phyloP scores from a whole-genome alignment of 2,329 filamentous ascomycete genomes.

The Pyrenochaeta sp. region DNA sequence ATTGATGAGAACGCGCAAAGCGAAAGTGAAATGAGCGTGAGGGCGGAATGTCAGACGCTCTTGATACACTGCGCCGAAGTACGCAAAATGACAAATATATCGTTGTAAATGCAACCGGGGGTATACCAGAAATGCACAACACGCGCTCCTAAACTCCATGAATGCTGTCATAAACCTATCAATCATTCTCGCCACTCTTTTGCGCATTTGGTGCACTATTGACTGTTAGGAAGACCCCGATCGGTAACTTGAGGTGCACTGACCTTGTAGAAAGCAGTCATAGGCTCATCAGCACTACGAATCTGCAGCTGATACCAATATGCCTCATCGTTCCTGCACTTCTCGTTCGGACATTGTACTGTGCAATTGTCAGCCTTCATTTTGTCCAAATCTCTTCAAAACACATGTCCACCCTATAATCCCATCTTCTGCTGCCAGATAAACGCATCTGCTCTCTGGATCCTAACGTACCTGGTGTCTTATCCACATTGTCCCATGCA shows the following conservation, averaged over 20 bases:
- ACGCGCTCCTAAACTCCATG: conserved; percentile 15
- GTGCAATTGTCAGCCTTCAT: conserved; percentile 8
- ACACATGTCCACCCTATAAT: neutral
- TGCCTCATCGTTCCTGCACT: conserved; percentile 83
- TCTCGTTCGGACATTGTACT: conserved; percentile 83
- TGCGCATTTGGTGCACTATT: neutral
- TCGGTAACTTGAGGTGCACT: neutral
- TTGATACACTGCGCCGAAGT: neutral
- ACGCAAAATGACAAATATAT: neutral
- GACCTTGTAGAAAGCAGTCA: conserved; percentile 95
- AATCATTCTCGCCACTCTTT: neutral
- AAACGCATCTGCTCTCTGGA: neutral
- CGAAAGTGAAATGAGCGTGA: neutral
- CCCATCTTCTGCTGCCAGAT: neutral
- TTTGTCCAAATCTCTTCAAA: neutral
- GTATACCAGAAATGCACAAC: conserved; percentile 14
- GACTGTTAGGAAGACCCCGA: neutral
- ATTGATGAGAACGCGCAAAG: too few relatives aligned
- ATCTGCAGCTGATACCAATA: conserved; percentile 98
- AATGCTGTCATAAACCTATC: neutral
- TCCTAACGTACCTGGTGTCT: conserved; percentile 65
- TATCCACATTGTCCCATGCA: conserved; percentile 91
- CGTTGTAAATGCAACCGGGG: neutral
- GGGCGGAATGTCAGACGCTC: neutral
- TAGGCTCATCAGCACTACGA: conserved; percentile 96